Percentiles rank a stretch among this genome's conserved stretches.
Conservation (phyloP, 306 rosid species). For the Sechiopsis laciniata region DNA sequence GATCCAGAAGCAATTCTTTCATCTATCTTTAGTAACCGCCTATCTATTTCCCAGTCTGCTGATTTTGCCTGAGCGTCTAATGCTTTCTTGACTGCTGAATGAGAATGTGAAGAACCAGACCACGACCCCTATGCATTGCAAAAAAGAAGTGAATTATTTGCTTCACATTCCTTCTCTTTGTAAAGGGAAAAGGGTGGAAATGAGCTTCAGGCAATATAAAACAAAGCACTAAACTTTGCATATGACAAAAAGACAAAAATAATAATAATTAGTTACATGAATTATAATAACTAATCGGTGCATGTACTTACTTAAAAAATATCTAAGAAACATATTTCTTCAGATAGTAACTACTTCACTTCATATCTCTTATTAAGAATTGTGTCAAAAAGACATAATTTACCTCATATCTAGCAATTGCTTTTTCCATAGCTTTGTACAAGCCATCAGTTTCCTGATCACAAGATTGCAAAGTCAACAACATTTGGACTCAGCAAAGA, state of each 20-base stretch:
- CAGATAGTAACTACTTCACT: conserved; percentile 5
- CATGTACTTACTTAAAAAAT: not conserved
- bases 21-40: conserved; percentile 75
- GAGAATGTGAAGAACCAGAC: conserved; percentile 70
- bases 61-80: conserved; percentile 43
- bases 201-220: not conserved
- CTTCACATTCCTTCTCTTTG: conserved; percentile 15
- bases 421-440: conserved; percentile 79
- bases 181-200: not conserved
- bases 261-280: not conserved
- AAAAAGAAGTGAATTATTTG: conserved; percentile 10
- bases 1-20: conserved; percentile 95
- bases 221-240: not conserved
- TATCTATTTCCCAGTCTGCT: conserved; percentile 91
- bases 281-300: not conserved
- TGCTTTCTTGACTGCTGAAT: conserved; percentile 52
- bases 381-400: conserved; percentile 10
- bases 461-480: conserved; percentile 88
- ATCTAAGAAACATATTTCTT: not conserved
- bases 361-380: not conserved
- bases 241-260: not conserved
- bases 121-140: conserved; percentile 81
- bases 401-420: conserved; percentile 91
- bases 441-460: conserved; percentile 92
- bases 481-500: conserved; percentile 58